These are phyloP conservation scores for Starmerella stigmatis DNA, from an alignment of 805 yeast genomes.

Conservation along the genomic window DNA sequence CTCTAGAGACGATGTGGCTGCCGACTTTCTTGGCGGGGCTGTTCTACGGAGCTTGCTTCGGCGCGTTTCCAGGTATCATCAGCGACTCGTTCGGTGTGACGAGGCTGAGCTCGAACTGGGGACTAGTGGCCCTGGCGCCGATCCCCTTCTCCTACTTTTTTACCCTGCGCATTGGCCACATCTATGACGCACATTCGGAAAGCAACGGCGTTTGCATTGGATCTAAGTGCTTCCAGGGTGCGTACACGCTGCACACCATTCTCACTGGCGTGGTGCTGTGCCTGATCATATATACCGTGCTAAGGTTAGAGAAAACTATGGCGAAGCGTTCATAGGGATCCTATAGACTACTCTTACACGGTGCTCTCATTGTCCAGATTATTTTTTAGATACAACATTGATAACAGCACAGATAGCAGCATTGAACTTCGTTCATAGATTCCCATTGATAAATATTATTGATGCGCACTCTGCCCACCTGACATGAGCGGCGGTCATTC, in stretches of 20 bases:
- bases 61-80: slow-evolving; percentile 65
- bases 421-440: too few species aligned
- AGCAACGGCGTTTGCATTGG: slow-evolving; percentile 20
- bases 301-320: background rate
- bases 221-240: slow-evolving; percentile 17
- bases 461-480: too few species aligned
- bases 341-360: too few species aligned
- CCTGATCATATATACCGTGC: slow-evolving; percentile 2
- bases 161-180: slow-evolving; percentile 52
- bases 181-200: slow-evolving; percentile 43
- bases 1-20: slow-evolving; percentile 34
- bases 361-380: too few species aligned
- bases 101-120: slow-evolving; percentile 64
- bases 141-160: slow-evolving; percentile 49
- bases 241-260: slow-evolving; percentile 16
- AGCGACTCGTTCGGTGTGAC: slow-evolving; percentile 63
- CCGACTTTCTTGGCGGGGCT: slow-evolving; percentile 53
- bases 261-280: slow-evolving; percentile 9
- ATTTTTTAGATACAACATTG: too few species aligned
- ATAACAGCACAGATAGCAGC: too few species aligned
- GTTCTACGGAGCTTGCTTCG: slow-evolving; percentile 63
- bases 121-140: slow-evolving; percentile 57
- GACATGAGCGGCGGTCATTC: too few species aligned
- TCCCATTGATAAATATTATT: too few species aligned
- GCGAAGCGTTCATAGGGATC: background rate